Base-by-base conservation (phyloP, 2,329 filamentous ascomycete species). In the Colletotrichum limetticola region DNA sequence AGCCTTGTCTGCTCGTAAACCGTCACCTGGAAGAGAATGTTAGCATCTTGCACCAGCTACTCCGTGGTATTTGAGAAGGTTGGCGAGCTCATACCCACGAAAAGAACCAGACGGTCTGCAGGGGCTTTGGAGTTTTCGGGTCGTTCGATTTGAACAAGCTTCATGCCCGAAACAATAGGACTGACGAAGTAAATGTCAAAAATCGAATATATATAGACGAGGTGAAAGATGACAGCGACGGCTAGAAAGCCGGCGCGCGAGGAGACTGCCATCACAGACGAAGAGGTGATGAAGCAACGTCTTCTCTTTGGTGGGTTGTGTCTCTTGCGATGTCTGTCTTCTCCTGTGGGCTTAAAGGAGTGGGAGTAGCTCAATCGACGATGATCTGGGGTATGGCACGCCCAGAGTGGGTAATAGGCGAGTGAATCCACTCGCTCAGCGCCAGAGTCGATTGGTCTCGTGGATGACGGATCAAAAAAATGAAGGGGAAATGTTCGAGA, bases 121-220 rank as follows among this genome's bases (percentile, higher is more conserved):
- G 97, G 97, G 26, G 95, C 90, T 82, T 92, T 91, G 63, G 83
- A 82, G 64, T 85, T 84, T 55, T 83, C 77, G 52, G 89, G 85
- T 68, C 92, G 88, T 72, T 95, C 90, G 49, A 97, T 87, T 58
- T 87, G 85, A 83, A 95, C 95, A 73, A 95, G 89, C 79, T 90
- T 91, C 97, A 99, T 99, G 80, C 97, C 97, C 86, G 93, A 94
- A 67, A 98, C 97, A 77, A 99, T 97, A 26, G 97, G 97, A 81
- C 95, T 98, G 80, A 98, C 95, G 81, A 99, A 99, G 85, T 99
- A 98, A 76, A 98, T 97, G 83, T 98, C 95, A 85, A 99, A 99
- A 79, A 98, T 98, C 73, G 95, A 98, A 81, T 93, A 94, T 69
- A 98, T 93, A 83, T 99, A 99, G 76, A 97, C 90, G 66, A 98